Conservation (phyloP, 2,329 filamentous ascomycete genomes). For the Aspergillus aculeatus region DNA sequence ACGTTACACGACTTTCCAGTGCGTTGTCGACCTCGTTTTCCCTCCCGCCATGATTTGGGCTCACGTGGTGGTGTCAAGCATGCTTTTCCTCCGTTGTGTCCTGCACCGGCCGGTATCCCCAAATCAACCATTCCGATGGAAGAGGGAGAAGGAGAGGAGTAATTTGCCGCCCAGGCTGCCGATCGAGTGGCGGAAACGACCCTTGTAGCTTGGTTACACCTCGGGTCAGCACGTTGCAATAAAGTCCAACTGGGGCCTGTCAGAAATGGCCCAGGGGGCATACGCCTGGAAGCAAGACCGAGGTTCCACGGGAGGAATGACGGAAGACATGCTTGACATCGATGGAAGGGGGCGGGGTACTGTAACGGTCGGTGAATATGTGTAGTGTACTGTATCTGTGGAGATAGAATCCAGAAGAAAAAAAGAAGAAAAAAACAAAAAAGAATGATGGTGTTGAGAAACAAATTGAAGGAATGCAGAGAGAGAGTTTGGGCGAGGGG, state of each 20-base stretch:
- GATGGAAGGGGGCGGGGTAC: background rate
- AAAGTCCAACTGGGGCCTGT: background rate
- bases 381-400: background rate
- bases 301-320: background rate
- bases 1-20: background rate
- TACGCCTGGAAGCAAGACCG: background rate
- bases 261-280: background rate
- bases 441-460: no score
- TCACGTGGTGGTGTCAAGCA: background rate
- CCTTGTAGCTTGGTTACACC: background rate
- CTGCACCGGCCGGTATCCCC: background rate
- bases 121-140: background rate
- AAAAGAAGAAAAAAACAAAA: no score
- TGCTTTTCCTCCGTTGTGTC: background rate
- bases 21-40: background rate
- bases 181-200: background rate
- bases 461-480: background rate
- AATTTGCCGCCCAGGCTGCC: background rate
- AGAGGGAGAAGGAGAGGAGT: background rate
- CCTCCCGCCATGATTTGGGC: background rate
- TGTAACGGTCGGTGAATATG: background rate
- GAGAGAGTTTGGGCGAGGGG: background rate
- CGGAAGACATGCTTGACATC: background rate
- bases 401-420: no score
- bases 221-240: background rate